Evolutionary conservation across 257 asterid genomes (phyloP), one percentile per base, ranked within the genome.

Genomic region (Petunia axillaris): DNA sequence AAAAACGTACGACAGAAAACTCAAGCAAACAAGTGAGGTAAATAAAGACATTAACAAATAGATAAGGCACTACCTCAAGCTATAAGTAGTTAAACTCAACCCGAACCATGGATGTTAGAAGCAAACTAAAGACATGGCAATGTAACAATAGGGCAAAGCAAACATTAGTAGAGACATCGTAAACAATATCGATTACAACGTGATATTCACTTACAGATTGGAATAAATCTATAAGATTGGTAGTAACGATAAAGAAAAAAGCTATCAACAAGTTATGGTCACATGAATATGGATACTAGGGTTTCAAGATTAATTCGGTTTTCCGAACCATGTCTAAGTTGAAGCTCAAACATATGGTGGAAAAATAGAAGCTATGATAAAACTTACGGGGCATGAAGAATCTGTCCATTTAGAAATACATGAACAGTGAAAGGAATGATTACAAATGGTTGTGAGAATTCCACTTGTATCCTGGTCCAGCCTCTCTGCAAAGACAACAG

Each of bases 361-460:
- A 50, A 50, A 73, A 35, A 73, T 50, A 73, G 14, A 80, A 68
- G 44, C 38, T 50, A 52, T 8, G 80, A 80, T 84, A 79, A 81
- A 48, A 88, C 94, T 81, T 81, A 94, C 98, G 84, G 99, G 99
- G 85, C 99, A 96, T 81, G 99, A 96, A 79, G 99, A 94, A 89
- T 96, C 99, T 37, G 95, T 88, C 99, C 99, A 96, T 85, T 92
- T 94, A 68, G 99, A 96, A 81, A 96, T 96, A 84, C 99, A 94
- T 59, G 98, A 96, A 89, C 98, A 93, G 90, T 96, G 99, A 85
- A 96, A 96, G 81, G 99, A 94, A 85, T 96, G 99, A 87, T 94
- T 94, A 89, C 99, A 94, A 84, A 96, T 92, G 65, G 99, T 96
- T 8, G 92, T 94, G 48, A 96, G 96, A 84, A 89, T 96, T 82